Conservation (phyloP, 164 flowering plant genomes). For the Umbilicus rupestris region DNA sequence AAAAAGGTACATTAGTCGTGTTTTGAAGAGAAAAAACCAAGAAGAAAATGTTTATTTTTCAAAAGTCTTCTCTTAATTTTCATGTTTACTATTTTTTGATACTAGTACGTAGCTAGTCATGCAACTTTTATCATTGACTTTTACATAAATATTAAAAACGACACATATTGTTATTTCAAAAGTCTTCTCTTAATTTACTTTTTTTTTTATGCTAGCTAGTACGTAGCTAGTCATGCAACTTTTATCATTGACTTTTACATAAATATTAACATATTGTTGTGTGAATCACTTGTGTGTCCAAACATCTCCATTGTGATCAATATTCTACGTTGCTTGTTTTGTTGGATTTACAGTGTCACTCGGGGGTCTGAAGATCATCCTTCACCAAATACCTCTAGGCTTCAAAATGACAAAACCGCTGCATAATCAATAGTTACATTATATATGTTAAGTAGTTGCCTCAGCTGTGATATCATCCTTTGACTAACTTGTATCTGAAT, state of each 20-base stretch:
- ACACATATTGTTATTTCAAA: background rate
- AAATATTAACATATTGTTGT: background rate
- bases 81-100: background rate
- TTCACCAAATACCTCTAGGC: background rate
- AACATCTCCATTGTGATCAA: background rate
- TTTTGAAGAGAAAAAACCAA: background rate
- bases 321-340: background rate
- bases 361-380: no score
- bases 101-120: background rate
- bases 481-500: background rate
- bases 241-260: background rate
- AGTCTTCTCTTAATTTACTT: no score
- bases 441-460: background rate
- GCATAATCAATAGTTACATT: background rate
- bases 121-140: background rate
- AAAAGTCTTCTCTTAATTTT: background rate
- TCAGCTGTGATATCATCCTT: background rate
- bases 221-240: background rate
- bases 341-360: no score
- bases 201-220: no score
- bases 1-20: background rate
- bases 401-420: background rate
- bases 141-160: background rate
- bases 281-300: background rate
- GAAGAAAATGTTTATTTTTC: background rate